These are phyloP conservation scores for Microsporum ferrugineum DNA, from an alignment of 2,329 filamentous ascomycete species.

Conservation along the genomic window DNA sequence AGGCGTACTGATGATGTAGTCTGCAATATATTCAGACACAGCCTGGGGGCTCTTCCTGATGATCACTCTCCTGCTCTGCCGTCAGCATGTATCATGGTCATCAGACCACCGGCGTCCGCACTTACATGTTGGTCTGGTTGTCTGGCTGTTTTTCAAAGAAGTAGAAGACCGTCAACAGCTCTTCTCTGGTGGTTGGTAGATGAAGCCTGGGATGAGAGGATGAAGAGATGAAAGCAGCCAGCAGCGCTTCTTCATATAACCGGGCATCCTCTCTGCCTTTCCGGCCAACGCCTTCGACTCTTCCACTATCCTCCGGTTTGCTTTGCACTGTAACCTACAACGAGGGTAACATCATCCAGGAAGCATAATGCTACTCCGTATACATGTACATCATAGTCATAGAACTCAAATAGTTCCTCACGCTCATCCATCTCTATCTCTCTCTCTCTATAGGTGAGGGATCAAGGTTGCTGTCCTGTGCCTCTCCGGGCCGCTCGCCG, in stretches of 20 bases:
- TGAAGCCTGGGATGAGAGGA: background rate
- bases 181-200: too few species aligned
- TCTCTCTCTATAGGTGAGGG: background rate
- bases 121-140: background rate
- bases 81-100: constrained; percentile 3
- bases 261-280: too few species aligned
- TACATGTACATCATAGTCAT: background rate
- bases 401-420: background rate
- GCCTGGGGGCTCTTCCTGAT: constrained; percentile 59
- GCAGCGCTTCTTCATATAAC: background rate
- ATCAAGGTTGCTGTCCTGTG: background rate
- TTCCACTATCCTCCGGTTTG: background rate
- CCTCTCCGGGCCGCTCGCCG: background rate
- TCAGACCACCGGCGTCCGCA: too few species aligned
- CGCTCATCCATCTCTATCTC: background rate
- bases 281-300: too few species aligned
- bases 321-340: background rate
- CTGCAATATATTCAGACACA: constrained; percentile 65
- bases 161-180: too few species aligned
- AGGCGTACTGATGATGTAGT: constrained; percentile 60
- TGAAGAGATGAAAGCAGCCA: background rate
- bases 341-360: background rate
- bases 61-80: constrained; percentile 59
- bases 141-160: too few species aligned
- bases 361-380: background rate